phyloP scores from a whole-genome alignment of 768 basidiomycete genomes.

The Termitomyces sp. region DNA sequence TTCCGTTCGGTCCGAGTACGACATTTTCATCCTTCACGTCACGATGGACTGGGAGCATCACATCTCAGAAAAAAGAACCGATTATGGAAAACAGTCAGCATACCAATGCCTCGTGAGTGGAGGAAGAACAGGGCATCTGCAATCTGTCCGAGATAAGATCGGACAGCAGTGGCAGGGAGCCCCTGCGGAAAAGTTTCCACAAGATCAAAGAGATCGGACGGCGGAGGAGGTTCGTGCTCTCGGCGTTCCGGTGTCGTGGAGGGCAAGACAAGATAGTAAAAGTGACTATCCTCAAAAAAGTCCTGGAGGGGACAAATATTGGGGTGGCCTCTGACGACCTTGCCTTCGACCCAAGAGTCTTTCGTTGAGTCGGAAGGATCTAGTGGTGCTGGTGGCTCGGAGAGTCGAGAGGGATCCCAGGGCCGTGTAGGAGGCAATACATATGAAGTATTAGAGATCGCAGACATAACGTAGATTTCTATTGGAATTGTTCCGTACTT shows the following conservation, averaged over 20 bases:
- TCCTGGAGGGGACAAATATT: conserved; percentile 93
- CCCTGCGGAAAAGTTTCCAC: conserved; percentile 89
- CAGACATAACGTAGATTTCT: conserved; percentile 93
- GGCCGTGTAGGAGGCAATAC: conserved; percentile 72
- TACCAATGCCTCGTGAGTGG: conserved; percentile 88
- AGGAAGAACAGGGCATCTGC: conserved; percentile 88
- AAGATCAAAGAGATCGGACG: conserved; percentile 89
- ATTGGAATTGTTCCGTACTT: conserved; percentile 95
- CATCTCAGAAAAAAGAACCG: conserved; percentile 5
- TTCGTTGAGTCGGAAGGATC: conserved; percentile 13
- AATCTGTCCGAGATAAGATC: conserved; percentile 89
- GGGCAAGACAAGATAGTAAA: conserved; percentile 91
- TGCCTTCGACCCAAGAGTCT: conserved; percentile 62
- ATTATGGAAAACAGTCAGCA: conserved; percentile 15
- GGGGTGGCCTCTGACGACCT: conserved; percentile 81
- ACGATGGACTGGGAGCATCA: conserved; percentile 65
- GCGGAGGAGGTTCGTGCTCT: conserved; percentile 47
- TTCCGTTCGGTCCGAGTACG: conserved; percentile 72
- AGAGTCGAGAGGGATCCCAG: conserved; percentile 71
- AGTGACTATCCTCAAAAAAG: conserved; percentile 95
- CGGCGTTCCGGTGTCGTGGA: conserved; percentile 57
- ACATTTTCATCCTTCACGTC: conserved; percentile 99
- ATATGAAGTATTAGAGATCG: conserved; percentile 78
- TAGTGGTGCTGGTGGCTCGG: conserved; percentile 13
- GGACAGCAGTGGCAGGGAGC: conserved; percentile 63